Conservation (phyloP, 2,329 filamentous ascomycete species). For the Elsinoe australis region DNA sequence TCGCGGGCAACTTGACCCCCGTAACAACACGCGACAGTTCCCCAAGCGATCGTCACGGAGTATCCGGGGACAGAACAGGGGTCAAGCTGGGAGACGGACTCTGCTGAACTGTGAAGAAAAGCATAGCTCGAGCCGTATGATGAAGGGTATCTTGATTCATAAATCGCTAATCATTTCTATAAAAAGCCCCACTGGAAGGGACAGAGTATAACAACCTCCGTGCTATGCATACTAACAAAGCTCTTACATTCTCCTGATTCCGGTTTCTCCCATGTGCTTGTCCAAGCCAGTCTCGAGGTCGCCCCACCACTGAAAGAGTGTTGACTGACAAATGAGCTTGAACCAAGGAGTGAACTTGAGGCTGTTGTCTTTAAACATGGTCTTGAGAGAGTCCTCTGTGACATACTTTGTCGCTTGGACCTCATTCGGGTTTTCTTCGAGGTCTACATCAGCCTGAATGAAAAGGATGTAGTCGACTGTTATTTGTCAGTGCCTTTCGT, state of each 20-base stretch:
- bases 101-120: too few relatives aligned
- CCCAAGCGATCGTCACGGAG: too few relatives aligned
- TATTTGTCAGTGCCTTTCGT: constrained; percentile 23
- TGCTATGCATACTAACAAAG: constrained; percentile 1
- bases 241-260: constrained; percentile 71
- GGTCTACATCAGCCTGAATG: constrained; percentile 86
- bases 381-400: constrained; percentile 69
- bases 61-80: too few relatives aligned
- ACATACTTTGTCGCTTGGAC: constrained; percentile 80
- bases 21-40: too few relatives aligned
- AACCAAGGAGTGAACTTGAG: constrained; percentile 97
- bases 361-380: constrained; percentile 71
- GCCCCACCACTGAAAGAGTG: constrained; percentile 97
- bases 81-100: too few relatives aligned
- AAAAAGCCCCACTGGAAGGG: constrained; percentile 5
- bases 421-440: constrained; percentile 79
- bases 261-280: constrained; percentile 75
- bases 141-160: too few relatives aligned
- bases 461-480: constrained; percentile 97
- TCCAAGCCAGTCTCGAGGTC: constrained; percentile 73
- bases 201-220: not conserved
- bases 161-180: constrained; percentile 13
- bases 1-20: too few relatives aligned
- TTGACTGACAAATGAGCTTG: constrained; percentile 94
- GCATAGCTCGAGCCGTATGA: too few relatives aligned